A percentile compares a stretch with the other conserved stretches of the same genome.
These are phyloP conservation scores for Digitaria exilis DNA, from an alignment of 202 grass and related monocot genomes.

Conservation along the genomic window DNA sequence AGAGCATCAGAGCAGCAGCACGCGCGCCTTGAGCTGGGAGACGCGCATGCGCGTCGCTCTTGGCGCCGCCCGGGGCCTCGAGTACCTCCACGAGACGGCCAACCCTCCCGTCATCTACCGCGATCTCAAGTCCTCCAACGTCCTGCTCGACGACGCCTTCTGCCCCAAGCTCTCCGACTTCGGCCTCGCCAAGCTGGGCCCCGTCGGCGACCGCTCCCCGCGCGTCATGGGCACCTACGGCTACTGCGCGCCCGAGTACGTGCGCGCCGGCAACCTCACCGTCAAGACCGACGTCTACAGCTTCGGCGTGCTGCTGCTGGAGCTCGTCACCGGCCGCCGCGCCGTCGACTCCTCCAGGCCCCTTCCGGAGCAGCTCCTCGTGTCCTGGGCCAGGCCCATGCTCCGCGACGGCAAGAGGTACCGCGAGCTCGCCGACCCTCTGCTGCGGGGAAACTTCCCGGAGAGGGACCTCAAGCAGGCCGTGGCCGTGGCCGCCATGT, in stretches of 20 bases:
- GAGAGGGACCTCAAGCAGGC: slow-evolving; percentile 34
- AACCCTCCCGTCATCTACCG: slow-evolving; percentile 39
- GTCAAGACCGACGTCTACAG: slow-evolving; percentile 39
- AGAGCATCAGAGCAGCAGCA: neutral
- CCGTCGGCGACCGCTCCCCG: slow-evolving; percentile 60
- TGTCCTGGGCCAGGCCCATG: slow-evolving; percentile 33
- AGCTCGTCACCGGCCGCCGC: slow-evolving; percentile 33
- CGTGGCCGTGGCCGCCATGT: slow-evolving; percentile 31
- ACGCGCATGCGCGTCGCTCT: slow-evolving; percentile 35
- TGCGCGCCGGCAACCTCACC: slow-evolving; percentile 41
- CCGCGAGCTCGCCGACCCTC: slow-evolving; percentile 37
- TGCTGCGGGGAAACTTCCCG: slow-evolving; percentile 12
- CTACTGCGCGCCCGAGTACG: slow-evolving; percentile 44
- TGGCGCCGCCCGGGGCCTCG: slow-evolving; percentile 24
- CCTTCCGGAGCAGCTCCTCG: slow-evolving; percentile 11
- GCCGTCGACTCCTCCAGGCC: slow-evolving; percentile 34
- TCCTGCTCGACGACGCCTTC: slow-evolving; percentile 29
- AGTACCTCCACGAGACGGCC: slow-evolving; percentile 44
- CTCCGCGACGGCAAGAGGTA: slow-evolving; percentile 25
- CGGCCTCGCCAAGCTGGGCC: slow-evolving; percentile 86
- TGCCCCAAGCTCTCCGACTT: slow-evolving; percentile 79
- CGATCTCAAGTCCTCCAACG: slow-evolving; percentile 42
- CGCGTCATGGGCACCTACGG: slow-evolving; percentile 41
- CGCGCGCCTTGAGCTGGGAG: slow-evolving; percentile 26
- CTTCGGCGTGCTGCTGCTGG: slow-evolving; percentile 31